Evolutionary conservation across 371 early-diverging fungal species (phyloP).

Genomic region (Dichotomocladium elegans): DNA sequence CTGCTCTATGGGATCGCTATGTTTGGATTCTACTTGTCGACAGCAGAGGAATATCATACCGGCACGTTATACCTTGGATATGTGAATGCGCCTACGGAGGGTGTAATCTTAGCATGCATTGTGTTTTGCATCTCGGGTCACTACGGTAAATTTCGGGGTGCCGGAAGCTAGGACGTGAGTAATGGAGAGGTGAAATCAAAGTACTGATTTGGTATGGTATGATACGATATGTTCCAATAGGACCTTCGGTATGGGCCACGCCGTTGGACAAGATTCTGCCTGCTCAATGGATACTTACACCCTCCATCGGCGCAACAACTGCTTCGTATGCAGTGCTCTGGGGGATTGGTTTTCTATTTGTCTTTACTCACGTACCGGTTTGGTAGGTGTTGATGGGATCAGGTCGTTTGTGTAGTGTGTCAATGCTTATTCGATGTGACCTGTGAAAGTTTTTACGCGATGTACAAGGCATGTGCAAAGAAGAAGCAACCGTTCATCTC

Average conservation of each 20-base stretch:
- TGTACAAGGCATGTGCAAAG: conserved; percentile 66
- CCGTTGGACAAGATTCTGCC: conserved; percentile 16
- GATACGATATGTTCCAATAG: neutral
- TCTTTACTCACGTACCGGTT: conserved; percentile 67
- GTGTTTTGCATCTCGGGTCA: conserved; percentile 70
- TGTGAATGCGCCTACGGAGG: conserved; percentile 96
- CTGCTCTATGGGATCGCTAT: conserved; percentile 66
- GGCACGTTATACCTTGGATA: conserved; percentile 89
- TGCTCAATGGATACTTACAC: conserved; percentile 21
- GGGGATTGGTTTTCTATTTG: conserved; percentile 54
- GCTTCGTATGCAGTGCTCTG: conserved; percentile 51
- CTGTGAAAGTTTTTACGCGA: conserved; percentile 40
- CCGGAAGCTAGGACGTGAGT: neutral
- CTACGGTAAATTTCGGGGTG: conserved; percentile 28
- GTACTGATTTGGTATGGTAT: neutral
- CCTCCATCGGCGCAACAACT: conserved; percentile 34
- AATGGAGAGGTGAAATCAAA: neutral
- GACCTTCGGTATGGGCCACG: conserved; percentile 30
- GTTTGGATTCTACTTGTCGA: conserved; percentile 86
- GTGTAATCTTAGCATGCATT: conserved; percentile 74
- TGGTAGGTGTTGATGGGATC: conserved; percentile 41
- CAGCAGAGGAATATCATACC: conserved; percentile 97
- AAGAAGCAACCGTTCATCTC: conserved; percentile 56
- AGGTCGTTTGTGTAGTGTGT: neutral
- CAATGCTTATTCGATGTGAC: neutral